Conservation (phyloP, 2,329 filamentous ascomycete species). For the Trichophyton equinum region DNA sequence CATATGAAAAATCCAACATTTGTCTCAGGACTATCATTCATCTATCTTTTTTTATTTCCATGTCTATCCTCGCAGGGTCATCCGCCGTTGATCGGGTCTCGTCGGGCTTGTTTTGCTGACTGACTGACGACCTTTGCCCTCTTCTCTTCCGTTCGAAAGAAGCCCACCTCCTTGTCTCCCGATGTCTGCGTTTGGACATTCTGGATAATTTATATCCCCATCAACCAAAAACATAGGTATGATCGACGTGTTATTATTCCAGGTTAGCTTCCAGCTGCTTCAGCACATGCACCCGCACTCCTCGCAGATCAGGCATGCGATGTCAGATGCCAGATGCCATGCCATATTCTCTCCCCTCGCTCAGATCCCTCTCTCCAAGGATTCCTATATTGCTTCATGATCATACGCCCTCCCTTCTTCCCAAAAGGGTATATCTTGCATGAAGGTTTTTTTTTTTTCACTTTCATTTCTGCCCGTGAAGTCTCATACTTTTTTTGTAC, state of each 20-base stretch:
- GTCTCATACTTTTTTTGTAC: neutral
- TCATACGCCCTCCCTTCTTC: neutral
- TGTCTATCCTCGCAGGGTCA: neutral
- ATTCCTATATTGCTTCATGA: neutral
- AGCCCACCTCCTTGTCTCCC: neutral
- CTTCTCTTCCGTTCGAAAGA: too few species aligned
- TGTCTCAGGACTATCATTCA: neutral
- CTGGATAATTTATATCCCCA: neutral
- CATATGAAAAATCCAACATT: conserved; percentile 1
- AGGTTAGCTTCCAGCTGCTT: neutral
- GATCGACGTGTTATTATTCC: neutral
- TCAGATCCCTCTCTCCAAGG: neutral
- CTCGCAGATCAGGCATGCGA: neutral
- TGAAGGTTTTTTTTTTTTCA: neutral
- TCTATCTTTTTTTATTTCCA: neutral
- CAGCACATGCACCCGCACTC: neutral
- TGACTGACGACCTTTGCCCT: too few species aligned
- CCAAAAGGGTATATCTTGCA: neutral
- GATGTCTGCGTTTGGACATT: neutral
- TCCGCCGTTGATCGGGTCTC: neutral
- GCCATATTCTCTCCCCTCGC: neutral
- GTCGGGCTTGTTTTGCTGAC: neutral
- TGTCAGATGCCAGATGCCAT: neutral
- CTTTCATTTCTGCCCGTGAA: neutral
- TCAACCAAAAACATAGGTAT: neutral